Percentiles rank a stretch among this genome's conserved stretches.
Evolutionary conservation across 1,139 yeast genomes (phyloP).

Genomic region (Starmera stellimalicola): DNA sequence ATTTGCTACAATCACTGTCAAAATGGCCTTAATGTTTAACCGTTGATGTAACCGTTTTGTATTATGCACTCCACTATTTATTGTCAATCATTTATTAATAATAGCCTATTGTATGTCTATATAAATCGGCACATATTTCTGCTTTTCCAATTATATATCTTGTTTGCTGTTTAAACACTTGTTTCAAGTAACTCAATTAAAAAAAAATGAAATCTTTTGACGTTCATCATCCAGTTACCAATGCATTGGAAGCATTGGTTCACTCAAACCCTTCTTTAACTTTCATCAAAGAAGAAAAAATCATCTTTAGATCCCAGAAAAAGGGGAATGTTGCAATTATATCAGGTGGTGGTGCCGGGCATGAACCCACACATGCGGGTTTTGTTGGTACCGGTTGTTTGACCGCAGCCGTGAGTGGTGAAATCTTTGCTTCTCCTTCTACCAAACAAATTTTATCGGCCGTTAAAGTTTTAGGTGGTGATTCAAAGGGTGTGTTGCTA

Average conservation of each 20-base stretch:
- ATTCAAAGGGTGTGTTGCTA: slow-evolving; percentile 58
- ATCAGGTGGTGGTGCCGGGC: slow-evolving; percentile 95
- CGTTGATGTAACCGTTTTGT: too few species aligned
- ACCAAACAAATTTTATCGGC: slow-evolving; percentile 76
- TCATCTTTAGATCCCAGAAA: slow-evolving; percentile 40
- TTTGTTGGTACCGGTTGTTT: slow-evolving; percentile 76
- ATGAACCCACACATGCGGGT: slow-evolving; percentile 90
- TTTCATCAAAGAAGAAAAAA: slow-evolving; percentile 58
- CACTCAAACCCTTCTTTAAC: slow-evolving; percentile 59
- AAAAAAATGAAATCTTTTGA: slow-evolving; percentile 25
- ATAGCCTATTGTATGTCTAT: too few species aligned
- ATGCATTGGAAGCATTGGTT: slow-evolving; percentile 59
- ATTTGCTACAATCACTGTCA: too few species aligned
- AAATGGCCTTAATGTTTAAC: too few species aligned
- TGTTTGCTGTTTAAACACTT: too few species aligned
- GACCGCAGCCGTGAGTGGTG: slow-evolving; percentile 85
- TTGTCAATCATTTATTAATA: too few species aligned
- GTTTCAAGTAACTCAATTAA: too few species aligned
- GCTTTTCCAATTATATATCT: too few species aligned
- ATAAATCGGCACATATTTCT: too few species aligned
- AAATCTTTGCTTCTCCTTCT: slow-evolving; percentile 85
- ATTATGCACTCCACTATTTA: too few species aligned
- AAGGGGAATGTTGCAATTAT: slow-evolving; percentile 53
- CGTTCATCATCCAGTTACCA: slow-evolving; percentile 47
- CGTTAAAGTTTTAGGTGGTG: slow-evolving; percentile 30